A percentile compares a stretch with the other conserved stretches of the same genome.
Evolutionary conservation across 2,329 filamentous ascomycete genomes (phyloP).

Genomic region (Magnaporthiopsis incrustans): DNA sequence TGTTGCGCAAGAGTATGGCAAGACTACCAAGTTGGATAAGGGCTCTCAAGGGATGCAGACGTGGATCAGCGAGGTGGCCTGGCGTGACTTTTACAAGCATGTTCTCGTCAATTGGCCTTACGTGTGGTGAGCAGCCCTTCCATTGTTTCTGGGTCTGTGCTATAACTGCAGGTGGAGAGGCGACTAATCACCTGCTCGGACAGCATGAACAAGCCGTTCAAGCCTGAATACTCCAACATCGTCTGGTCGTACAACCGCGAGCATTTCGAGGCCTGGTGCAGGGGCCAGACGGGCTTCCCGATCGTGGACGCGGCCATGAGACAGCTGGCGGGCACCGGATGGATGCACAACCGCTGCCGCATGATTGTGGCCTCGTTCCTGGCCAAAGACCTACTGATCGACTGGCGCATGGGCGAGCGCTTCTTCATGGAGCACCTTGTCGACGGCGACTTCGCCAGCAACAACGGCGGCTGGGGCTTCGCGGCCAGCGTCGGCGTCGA

Average conservation of each 20-base stretch:
- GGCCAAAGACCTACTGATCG: constrained; percentile 69
- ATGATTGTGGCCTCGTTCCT: constrained; percentile 82
- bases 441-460: constrained; percentile 73
- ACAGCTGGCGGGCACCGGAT: constrained; percentile 59
- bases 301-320: constrained; percentile 85
- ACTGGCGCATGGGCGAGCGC: constrained; percentile 75
- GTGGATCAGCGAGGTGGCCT: constrained; percentile 79
- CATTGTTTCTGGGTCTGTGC: background rate
- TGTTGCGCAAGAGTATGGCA: constrained; percentile 53
- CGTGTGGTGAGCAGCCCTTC: constrained; percentile 54
- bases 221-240: constrained; percentile 77
- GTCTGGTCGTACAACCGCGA: constrained; percentile 68
- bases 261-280: constrained; percentile 65
- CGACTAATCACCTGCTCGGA: background rate
- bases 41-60: constrained; percentile 57
- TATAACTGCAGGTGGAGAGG: too few relatives aligned
- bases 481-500: constrained; percentile 29
- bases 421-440: constrained; percentile 78
- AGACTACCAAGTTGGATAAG: constrained; percentile 55
- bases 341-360: constrained; percentile 78
- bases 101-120: constrained; percentile 82
- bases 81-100: constrained; percentile 84
- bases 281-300: constrained; percentile 69
- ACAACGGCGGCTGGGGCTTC: constrained; percentile 58
- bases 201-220: constrained; percentile 56